phyloP scores from a whole-genome alignment of 495 filamentous ascomycete genomes.

The Rhypophila decipiens region DNA sequence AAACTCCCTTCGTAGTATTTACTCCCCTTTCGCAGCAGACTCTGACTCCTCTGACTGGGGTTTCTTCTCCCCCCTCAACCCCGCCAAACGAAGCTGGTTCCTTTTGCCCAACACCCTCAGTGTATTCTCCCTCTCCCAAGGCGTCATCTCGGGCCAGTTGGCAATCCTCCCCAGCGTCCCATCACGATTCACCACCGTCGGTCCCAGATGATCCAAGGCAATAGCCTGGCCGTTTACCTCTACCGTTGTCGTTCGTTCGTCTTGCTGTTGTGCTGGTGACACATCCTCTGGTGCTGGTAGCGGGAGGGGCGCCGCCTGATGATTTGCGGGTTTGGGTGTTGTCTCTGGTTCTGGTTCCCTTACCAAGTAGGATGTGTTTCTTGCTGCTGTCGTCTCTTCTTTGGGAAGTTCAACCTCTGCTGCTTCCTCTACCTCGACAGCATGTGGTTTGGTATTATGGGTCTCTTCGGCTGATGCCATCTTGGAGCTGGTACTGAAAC shows the following conservation, averaged over 20 bases:
- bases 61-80: conserved; percentile 33
- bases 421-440: too few relatives aligned
- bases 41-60: neutral
- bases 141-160: conserved; percentile 64
- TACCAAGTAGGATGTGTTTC: too few relatives aligned
- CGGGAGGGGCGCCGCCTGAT: conserved; percentile 4
- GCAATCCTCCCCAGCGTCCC: conserved; percentile 57
- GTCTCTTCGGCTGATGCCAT: neutral
- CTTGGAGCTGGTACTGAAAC: neutral
- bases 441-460: too few relatives aligned
- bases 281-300: conserved; percentile 20
- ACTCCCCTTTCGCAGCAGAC: neutral
- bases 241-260: conserved; percentile 35
- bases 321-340: too few relatives aligned
- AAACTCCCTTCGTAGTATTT: neutral
- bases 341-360: too few relatives aligned
- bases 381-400: too few relatives aligned
- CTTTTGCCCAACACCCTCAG: conserved; percentile 56
- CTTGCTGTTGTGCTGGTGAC: neutral
- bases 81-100: conserved; percentile 55
- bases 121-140: conserved; percentile 55
- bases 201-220: conserved; percentile 54
- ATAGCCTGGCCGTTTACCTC: conserved; percentile 43
- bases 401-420: too few relatives aligned
- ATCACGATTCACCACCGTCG: conserved; percentile 62